Evolutionary conservation across 2,329 filamentous ascomycete species (phyloP).

Genomic region (Pyrenophora tritici-repentis): DNA sequence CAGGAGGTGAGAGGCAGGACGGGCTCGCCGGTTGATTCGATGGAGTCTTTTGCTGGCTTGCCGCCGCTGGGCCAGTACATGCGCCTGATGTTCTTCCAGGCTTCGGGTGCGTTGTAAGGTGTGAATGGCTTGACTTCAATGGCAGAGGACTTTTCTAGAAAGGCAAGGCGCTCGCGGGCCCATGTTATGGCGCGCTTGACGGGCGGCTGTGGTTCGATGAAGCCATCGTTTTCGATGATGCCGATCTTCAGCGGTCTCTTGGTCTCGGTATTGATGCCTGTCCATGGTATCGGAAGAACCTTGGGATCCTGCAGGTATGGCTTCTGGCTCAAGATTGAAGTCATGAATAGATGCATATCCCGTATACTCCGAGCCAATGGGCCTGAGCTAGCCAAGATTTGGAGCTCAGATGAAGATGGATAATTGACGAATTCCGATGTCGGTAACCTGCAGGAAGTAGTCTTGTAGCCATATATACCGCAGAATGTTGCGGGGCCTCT

Average conservation of each 20-base stretch:
- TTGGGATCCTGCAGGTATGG: constrained; percentile 23
- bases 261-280: constrained; percentile 15
- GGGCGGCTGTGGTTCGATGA: constrained; percentile 48
- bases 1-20: constrained; percentile 50
- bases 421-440: constrained; percentile 13
- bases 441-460: constrained; percentile 25
- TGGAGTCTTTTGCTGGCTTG: constrained; percentile 33
- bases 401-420: constrained; percentile 21
- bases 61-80: constrained; percentile 58
- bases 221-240: constrained; percentile 49
- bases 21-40: constrained; percentile 52
- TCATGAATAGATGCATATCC: constrained; percentile 26
- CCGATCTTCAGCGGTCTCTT: constrained; percentile 49
- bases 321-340: constrained; percentile 10
- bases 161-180: constrained; percentile 29
- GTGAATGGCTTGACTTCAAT: constrained; percentile 47
- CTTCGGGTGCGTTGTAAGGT: constrained; percentile 38
- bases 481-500: constrained; percentile 28
- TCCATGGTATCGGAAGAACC: constrained; percentile 27
- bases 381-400: constrained; percentile 19
- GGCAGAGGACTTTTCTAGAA: neutral
- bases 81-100: constrained; percentile 39
- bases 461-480: constrained; percentile 37
- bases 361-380: constrained; percentile 23
- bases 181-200: constrained; percentile 45